Percentiles rank a stretch among this genome's conserved stretches.
phyloP scores from a whole-genome alignment of 2,329 filamentous ascomycete genomes.

The Exophiala xenobiotica region DNA sequence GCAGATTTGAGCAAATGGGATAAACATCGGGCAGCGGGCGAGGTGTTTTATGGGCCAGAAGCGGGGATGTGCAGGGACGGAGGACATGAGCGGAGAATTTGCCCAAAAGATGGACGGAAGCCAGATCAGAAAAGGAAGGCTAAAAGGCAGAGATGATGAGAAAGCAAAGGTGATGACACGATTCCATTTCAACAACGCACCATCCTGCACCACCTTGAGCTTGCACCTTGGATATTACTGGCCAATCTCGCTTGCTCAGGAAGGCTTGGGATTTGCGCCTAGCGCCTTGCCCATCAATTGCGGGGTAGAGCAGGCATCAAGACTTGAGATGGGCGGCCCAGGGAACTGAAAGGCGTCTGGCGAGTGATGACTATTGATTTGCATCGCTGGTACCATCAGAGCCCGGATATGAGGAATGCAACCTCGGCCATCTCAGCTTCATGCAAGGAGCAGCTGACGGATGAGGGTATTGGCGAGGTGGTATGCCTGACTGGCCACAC shows the following conservation, averaged over 20 bases:
- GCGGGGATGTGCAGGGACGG: background rate
- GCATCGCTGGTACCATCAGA: no score
- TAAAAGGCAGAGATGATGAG: background rate
- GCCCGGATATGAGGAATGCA: background rate
- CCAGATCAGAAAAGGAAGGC: background rate
- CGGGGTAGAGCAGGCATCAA: no score
- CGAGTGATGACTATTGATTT: no score
- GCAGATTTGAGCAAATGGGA: conserved; percentile 17
- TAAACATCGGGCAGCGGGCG: conserved; percentile 11
- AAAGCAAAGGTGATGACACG: background rate
- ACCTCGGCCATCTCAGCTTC: background rate
- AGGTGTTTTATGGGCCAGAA: conserved; percentile 2
- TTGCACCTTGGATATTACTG: background rate
- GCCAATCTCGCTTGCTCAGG: background rate
- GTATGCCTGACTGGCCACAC: no score
- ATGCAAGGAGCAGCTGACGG: conserved; percentile 1
- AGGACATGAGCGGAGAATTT: background rate
- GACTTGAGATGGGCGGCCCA: no score
- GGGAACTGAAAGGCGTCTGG: no score
- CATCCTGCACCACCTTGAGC: background rate
- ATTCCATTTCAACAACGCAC: background rate
- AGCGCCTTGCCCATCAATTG: no score
- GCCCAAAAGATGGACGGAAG: background rate
- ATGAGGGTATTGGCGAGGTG: background rate
- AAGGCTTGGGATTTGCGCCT: no score